These are phyloP conservation scores for Ilyonectria destructans DNA, from an alignment of 2,329 filamentous ascomycete species.

Conservation along the genomic window DNA sequence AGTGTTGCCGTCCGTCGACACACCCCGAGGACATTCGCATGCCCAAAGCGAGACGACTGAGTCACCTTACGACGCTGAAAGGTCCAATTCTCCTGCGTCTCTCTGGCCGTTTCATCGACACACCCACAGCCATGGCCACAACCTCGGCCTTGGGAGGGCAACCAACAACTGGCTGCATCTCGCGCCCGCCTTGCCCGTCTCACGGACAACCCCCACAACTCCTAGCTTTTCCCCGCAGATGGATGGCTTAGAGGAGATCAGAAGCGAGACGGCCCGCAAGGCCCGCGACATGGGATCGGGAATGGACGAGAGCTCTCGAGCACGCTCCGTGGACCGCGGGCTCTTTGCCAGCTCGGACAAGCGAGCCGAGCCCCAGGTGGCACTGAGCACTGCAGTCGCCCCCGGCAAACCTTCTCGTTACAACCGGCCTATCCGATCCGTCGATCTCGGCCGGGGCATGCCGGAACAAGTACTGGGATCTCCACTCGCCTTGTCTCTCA, in stretches of 20 bases:
- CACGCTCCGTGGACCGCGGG: conserved; percentile 76
- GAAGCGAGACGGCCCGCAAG: conserved; percentile 54
- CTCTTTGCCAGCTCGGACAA: conserved; percentile 74
- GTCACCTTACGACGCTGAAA: conserved; percentile 42
- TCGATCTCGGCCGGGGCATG: conserved; percentile 56
- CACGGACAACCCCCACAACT: conserved; percentile 54
- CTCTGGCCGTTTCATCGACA: conserved; percentile 59
- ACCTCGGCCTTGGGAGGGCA: conserved; percentile 50
- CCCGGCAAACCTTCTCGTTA: conserved; percentile 67
- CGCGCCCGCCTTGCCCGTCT: conserved; percentile 43
- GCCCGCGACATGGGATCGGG: conserved; percentile 57
- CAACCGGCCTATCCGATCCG: conserved; percentile 64
- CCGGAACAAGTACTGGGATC: conserved; percentile 53
- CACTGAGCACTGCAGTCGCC: conserved; percentile 74
- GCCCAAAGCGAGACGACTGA: conserved; percentile 49
- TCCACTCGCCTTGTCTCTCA: conserved; percentile 57
- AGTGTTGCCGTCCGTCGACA: conserved; percentile 52
- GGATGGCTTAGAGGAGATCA: conserved; percentile 62
- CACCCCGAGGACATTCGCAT: conserved; percentile 44
- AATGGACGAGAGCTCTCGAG: conserved; percentile 67
- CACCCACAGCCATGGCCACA: conserved; percentile 57
- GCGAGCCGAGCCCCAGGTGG: conserved; percentile 76
- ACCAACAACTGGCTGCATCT: conserved; percentile 59
- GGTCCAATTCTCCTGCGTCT: conserved; percentile 46
- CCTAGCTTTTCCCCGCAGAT: conserved; percentile 55